These are phyloP conservation scores for Phytophthora sp. DNA, from an alignment of 352 stramenopile genomes.

Conservation along the genomic window DNA sequence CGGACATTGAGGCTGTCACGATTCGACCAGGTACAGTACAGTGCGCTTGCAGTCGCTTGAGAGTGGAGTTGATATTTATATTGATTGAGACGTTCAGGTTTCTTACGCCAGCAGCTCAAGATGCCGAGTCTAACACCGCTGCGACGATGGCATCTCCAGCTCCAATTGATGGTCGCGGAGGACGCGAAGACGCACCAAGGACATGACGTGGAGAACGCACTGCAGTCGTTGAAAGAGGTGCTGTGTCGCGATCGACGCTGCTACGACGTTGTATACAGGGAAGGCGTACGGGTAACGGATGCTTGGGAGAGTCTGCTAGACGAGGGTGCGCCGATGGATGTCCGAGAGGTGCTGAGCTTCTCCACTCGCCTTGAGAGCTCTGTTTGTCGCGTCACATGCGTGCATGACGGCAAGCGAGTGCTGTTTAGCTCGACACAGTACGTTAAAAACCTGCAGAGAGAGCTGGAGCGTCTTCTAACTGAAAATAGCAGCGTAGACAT, in stretches of 20 bases:
- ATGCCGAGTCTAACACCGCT: constrained; percentile 34
- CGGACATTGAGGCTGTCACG: constrained; percentile 32
- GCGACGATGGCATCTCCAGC: constrained; percentile 46
- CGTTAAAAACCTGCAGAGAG: constrained; percentile 31
- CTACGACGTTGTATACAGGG: constrained; percentile 56
- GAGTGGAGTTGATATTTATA: neutral
- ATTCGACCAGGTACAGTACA: constrained; percentile 33
- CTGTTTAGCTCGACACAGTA: constrained; percentile 39
- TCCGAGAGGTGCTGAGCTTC: constrained; percentile 58
- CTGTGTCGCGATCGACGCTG: constrained; percentile 38
- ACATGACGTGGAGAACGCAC: constrained; percentile 13
- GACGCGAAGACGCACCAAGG: constrained; percentile 1
- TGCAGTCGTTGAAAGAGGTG: constrained; percentile 13
- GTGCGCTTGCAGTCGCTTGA: no score
- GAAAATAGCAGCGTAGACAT: neutral
- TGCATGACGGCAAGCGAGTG: constrained; percentile 11
- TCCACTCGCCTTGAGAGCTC: constrained; percentile 43
- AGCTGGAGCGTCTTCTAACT: constrained; percentile 19
- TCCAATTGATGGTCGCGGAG: constrained; percentile 45
- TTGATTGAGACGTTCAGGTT: constrained; percentile 40
- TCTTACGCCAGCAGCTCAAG: constrained; percentile 46
- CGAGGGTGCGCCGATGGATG: neutral
- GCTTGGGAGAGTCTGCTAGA: constrained; percentile 43
- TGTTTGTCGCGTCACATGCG: constrained; percentile 47
- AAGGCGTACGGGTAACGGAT: constrained; percentile 35